A percentile compares a stretch with the other conserved stretches of the same genome.
Evolutionary conservation across 2,329 filamentous ascomycete species (phyloP).

Genomic region (Fusarium piperis): DNA sequence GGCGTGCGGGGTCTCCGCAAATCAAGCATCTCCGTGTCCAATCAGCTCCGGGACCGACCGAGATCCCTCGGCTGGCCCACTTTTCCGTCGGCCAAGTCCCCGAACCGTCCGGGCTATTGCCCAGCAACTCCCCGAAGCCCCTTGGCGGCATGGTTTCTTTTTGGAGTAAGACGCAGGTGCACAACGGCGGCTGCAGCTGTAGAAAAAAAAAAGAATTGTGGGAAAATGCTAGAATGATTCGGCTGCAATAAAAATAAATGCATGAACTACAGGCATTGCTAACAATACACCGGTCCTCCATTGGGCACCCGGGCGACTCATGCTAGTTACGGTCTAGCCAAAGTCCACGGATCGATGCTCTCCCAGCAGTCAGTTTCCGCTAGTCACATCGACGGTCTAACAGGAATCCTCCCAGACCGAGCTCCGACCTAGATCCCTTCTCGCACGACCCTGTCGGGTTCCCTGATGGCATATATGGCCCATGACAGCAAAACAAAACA

Average conservation of each 20-base stretch:
- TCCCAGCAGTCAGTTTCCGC: not conserved
- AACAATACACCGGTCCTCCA: not conserved
- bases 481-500: not conserved
- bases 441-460: constrained; percentile 13
- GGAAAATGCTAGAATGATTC: not conserved
- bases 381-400: constrained; percentile 7
- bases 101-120: constrained; percentile 12
- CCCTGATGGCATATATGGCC: constrained; percentile 14
- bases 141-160: not conserved
- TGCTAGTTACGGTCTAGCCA: not conserved
- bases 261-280: not conserved
- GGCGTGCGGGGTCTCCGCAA: constrained; percentile 42
- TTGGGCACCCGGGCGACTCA: not conserved
- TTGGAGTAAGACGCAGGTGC: not conserved
- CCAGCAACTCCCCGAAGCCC: constrained; percentile 30
- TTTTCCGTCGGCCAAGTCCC: not conserved
- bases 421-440: constrained; percentile 21
- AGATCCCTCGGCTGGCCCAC: constrained; percentile 11
- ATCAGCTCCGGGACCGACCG: constrained; percentile 26
- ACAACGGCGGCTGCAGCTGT: not conserved
- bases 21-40: constrained; percentile 2
- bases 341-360: not conserved
- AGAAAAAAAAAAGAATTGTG: not conserved
- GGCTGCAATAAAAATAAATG: not conserved
- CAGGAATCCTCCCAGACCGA: constrained; percentile 30